These are phyloP conservation scores for Fusarium globosum DNA, from an alignment of 2,329 filamentous ascomycete genomes.

Conservation along the genomic window DNA sequence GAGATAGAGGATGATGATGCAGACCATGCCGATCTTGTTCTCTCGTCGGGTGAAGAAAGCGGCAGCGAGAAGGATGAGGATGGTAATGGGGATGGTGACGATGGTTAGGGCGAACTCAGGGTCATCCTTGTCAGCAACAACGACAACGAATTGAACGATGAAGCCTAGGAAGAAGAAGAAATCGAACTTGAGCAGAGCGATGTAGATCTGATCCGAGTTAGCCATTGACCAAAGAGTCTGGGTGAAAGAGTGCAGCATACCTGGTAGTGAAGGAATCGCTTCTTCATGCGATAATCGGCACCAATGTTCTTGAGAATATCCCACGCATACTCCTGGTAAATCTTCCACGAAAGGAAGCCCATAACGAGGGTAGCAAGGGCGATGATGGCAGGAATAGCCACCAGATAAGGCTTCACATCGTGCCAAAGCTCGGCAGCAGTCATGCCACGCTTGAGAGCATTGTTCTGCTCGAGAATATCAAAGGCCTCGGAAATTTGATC, in stretches of 20 bases:
- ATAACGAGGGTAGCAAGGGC: constrained; percentile 79
- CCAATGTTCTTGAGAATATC: constrained; percentile 99
- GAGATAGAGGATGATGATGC: constrained; percentile 86
- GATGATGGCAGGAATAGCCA: constrained; percentile 88
- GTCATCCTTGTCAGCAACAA: constrained; percentile 76
- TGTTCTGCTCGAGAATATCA: constrained; percentile 56
- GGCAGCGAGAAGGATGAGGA: constrained; percentile 85
- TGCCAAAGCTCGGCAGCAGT: constrained; percentile 68
- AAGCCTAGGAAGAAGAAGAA: constrained; percentile 99
- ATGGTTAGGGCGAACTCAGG: constrained; percentile 88
- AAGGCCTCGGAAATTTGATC: constrained; percentile 88
- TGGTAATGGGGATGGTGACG: constrained; percentile 90
- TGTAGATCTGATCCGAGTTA: constrained; percentile 78
- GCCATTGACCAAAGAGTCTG: neutral
- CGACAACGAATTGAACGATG: constrained; percentile 96
- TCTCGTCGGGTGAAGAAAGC: constrained; percentile 88
- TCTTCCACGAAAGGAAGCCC: constrained; percentile 86
- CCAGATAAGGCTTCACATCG: constrained; percentile 77
- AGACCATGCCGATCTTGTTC: constrained; percentile 79
- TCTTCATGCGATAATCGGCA: constrained; percentile 95
- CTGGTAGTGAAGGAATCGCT: constrained; percentile 95
- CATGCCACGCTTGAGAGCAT: constrained; percentile 56
- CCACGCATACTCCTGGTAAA: constrained; percentile 99
- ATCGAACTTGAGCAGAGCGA: constrained; percentile 97
- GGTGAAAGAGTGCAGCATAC: constrained; percentile 59